These are phyloP conservation scores for Aspergillus costaricaensis DNA, from an alignment of 2,329 filamentous ascomycete genomes.

Conservation along the genomic window DNA sequence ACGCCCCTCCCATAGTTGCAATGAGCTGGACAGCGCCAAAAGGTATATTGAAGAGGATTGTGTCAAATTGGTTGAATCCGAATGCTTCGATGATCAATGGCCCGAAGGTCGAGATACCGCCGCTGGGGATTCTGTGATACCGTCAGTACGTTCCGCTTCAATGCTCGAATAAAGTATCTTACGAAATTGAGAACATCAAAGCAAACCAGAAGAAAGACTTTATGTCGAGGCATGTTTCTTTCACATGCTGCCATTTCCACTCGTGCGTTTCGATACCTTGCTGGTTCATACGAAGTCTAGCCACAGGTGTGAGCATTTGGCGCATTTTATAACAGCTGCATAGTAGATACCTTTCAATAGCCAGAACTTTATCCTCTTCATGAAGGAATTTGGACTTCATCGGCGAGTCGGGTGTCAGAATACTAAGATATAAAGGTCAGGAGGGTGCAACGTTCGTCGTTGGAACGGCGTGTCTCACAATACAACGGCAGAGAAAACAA, in stretches of 20 bases:
- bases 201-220: constrained; percentile 64
- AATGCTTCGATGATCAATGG: constrained; percentile 61
- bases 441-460: no score
- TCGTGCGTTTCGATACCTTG: constrained; percentile 43
- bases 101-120: constrained; percentile 62
- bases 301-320: constrained; percentile 6
- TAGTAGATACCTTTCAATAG: constrained; percentile 53
- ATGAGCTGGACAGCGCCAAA: constrained; percentile 63
- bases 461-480: constrained; percentile 34
- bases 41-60: constrained; percentile 63
- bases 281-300: constrained; percentile 53
- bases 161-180: constrained; percentile 5
- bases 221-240: constrained; percentile 57
- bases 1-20: constrained; percentile 60
- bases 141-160: constrained; percentile 10
- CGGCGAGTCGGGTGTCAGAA: constrained; percentile 66
- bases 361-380: constrained; percentile 58
- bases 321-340: background rate
- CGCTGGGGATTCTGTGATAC: constrained; percentile 51
- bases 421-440: constrained; percentile 14
- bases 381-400: constrained; percentile 60
- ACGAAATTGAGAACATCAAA: constrained; percentile 57
- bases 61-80: constrained; percentile 57
- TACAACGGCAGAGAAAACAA: constrained; percentile 54
- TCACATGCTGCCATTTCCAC: constrained; percentile 57